Percentiles rank a stretch among this genome's conserved stretches.
Conservation (phyloP, 2,329 filamentous ascomycete species). For the Botrytis byssoidea region DNA sequence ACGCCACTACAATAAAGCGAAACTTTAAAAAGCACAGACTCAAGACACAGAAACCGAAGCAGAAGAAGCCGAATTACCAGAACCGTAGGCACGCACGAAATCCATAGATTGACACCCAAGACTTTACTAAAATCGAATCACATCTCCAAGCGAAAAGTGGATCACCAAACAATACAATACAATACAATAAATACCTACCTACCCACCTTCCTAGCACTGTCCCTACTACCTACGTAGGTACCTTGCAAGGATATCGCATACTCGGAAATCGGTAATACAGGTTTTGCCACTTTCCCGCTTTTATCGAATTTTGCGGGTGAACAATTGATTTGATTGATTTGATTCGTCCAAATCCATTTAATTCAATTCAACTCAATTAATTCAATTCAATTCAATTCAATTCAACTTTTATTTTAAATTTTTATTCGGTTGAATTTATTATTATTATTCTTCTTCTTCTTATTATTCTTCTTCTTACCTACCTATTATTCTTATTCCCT, state of each 20-base stretch:
- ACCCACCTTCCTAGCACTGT: not conserved
- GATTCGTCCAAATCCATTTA: too few species aligned
- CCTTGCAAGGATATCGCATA: too few species aligned
- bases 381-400: too few species aligned
- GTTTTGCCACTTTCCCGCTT: conserved; percentile 18
- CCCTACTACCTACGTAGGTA: too few species aligned
- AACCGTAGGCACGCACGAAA: not conserved
- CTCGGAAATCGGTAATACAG: conserved; percentile 3
- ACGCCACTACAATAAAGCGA: conserved; percentile 2
- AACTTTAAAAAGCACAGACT: conserved; percentile 15
- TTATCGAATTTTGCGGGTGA: conserved; percentile 5
- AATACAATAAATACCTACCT: not conserved
- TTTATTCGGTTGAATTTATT: not conserved
- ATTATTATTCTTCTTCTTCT: too few species aligned
- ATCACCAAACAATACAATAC: not conserved
- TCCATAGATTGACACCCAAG: conserved; percentile 1
- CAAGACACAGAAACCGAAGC: not conserved
- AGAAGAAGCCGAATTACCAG: not conserved
- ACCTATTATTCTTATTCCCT: too few species aligned
- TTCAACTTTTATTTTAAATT: not conserved
- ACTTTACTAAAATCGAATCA: not conserved
- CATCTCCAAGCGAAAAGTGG: not conserved
- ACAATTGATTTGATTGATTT: not conserved
- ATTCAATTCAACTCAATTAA: too few species aligned
- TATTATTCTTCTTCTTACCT: too few species aligned